A percentile compares a stretch with the other conserved stretches of the same genome.
phyloP scores from a whole-genome alignment of 2,329 filamentous ascomycete species.

The Diaporthe australafricana region DNA sequence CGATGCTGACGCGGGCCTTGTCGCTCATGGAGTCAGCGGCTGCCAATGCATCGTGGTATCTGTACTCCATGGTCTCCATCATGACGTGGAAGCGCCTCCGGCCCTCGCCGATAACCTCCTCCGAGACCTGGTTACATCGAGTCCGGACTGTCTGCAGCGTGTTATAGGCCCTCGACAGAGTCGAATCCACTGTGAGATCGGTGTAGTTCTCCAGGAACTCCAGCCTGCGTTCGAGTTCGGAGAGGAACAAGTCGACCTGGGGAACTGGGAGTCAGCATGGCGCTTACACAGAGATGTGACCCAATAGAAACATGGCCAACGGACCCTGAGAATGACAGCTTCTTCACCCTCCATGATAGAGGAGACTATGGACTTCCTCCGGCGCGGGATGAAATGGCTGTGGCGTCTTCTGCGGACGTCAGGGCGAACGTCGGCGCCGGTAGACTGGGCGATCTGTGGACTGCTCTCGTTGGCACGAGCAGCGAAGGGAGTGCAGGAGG shows the following conservation, averaged over 20 bases:
- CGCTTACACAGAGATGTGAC: slow-evolving; percentile 28
- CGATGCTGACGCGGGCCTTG: slow-evolving; percentile 89
- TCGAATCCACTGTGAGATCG: slow-evolving; percentile 84
- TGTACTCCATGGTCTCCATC: slow-evolving; percentile 89
- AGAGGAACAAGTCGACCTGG: slow-evolving; percentile 82
- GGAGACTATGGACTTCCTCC: slow-evolving; percentile 69
- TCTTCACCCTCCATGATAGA: slow-evolving; percentile 74
- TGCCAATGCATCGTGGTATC: slow-evolving; percentile 87
- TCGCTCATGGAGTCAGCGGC: slow-evolving; percentile 90
- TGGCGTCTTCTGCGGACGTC: slow-evolving; percentile 60
- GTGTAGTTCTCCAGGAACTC: slow-evolving; percentile 91
- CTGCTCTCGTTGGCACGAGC: slow-evolving; percentile 47
- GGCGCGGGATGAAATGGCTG: slow-evolving; percentile 65
- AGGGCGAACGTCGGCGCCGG: slow-evolving; percentile 46
- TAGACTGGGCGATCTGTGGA: slow-evolving; percentile 34
- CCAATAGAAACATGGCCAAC: slow-evolving; percentile 10
- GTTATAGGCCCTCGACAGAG: slow-evolving; percentile 85
- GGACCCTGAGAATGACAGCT: slow-evolving; percentile 67
- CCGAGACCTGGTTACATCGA: slow-evolving; percentile 89
- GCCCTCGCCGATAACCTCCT: slow-evolving; percentile 89
- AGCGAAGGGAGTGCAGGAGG: slow-evolving; percentile 24
- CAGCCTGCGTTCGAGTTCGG: slow-evolving; percentile 86
- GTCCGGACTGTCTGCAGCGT: slow-evolving; percentile 89
- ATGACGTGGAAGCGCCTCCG: slow-evolving; percentile 86
- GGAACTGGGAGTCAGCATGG: background rate